Conservation (phyloP, 805 yeast genomes). For the Candida orba region DNA sequence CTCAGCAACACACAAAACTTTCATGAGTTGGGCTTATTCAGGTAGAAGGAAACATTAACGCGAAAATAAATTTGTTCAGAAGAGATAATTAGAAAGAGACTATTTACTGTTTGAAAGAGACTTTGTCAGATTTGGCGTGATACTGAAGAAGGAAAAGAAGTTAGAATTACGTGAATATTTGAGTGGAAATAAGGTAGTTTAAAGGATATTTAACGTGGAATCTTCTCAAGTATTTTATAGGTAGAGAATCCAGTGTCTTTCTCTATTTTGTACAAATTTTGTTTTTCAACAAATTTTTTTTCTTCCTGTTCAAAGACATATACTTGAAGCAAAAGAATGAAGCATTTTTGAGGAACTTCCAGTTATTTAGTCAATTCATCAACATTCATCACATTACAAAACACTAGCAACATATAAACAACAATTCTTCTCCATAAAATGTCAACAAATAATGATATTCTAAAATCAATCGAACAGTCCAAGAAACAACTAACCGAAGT, state of each 20-base stretch:
- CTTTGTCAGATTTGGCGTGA: no score
- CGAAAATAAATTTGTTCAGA: no score
- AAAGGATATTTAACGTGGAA: no score
- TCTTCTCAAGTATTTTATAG: no score
- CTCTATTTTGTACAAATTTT: no score
- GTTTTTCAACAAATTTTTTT: not conserved
- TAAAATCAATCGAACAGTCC: conserved; percentile 9
- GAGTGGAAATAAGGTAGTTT: no score
- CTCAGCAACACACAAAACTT: conserved; percentile 87
- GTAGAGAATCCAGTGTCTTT: no score
- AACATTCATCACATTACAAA: not conserved
- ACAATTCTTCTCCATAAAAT: not conserved
- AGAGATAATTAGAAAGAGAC: no score
- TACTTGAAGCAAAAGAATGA: not conserved
- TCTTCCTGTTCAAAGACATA: not conserved
- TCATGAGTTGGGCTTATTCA: not conserved
- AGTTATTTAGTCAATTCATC: not conserved
- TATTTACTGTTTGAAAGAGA: no score
- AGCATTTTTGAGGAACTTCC: not conserved
- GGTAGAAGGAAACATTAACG: no score
- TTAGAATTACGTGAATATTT: no score
- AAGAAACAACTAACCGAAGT: conserved; percentile 8
- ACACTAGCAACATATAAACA: not conserved
- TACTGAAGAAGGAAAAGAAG: no score
- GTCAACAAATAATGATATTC: conserved; percentile 1